Evolutionary conservation across 768 basidiomycete genomes (phyloP).

Genomic region (Mycena maculata): DNA sequence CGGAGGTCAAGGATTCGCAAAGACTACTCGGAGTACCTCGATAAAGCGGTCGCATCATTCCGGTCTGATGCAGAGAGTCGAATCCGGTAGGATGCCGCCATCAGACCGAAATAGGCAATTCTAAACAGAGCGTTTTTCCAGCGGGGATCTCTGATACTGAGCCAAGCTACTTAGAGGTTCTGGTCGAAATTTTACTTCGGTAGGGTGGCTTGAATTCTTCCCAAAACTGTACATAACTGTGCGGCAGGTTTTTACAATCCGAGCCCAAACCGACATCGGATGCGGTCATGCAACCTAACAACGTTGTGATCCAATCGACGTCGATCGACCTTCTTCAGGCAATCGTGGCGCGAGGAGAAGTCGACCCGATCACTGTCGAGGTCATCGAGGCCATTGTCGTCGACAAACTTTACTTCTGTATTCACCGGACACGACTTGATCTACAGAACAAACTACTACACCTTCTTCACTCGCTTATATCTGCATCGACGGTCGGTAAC

Average conservation of each 20-base stretch:
- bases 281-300: conserved; percentile 68
- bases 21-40: conserved; percentile 72
- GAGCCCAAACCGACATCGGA: conserved; percentile 69
- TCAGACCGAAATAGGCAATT: background rate
- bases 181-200: conserved; percentile 81
- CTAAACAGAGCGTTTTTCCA: conserved; percentile 34
- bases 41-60: conserved; percentile 75
- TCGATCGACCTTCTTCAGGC: conserved; percentile 86
- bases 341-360: conserved; percentile 84
- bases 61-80: conserved; percentile 70
- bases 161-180: conserved; percentile 79
- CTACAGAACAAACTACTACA: conserved; percentile 95
- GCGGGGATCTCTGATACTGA: conserved; percentile 60
- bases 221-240: conserved; percentile 2
- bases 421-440: conserved; percentile 79
- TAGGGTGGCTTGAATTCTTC: conserved; percentile 45
- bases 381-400: conserved; percentile 78
- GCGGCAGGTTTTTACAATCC: conserved; percentile 76
- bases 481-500: conserved; percentile 62
- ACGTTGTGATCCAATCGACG: conserved; percentile 75
- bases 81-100: conserved; percentile 58
- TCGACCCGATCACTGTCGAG: conserved; percentile 69
- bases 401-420: conserved; percentile 77
- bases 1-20: conserved; percentile 90
- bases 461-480: conserved; percentile 87